Evolutionary conservation across 106 monocot genomes (phyloP), one percentile per base, ranked within the genome.

Genomic region (Amphibolis antarctica): DNA sequence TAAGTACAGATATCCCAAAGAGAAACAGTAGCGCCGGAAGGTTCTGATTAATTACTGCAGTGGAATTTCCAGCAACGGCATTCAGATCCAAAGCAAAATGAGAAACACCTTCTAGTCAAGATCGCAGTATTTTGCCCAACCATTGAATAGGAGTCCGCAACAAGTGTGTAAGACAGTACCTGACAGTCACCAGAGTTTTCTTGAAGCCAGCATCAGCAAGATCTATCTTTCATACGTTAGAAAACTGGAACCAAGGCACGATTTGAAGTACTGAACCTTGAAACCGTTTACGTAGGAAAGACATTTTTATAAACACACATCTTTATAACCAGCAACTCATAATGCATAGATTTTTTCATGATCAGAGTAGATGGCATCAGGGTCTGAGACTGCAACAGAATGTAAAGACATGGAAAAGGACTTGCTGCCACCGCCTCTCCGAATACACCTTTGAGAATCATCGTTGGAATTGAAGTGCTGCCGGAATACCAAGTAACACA

Each of bases 321-420:
- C 4, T 55, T 4, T 55, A 55, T 55, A 23, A 5, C 1, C 20
- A 18, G 24, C 12, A 25, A 21, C 49, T 72, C 22, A 74, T 60
- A 74, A 59, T 6, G 86, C 94, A 67, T 86, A 89, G 20, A 96
- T 89, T 51, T 46, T 79, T 66, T 89, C 94, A 48, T 72, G 75
- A 73, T 89, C 94, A 24, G 94, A 84, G 6, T 58, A 47, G 15
- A 81, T 45, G 11, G 65, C 83, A 64, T 93, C 89, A 1, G 71
- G 75, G 47, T 96, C 94, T 0, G 94, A 89, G 63, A 64, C 29
- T 1, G 60, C 80, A 0, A 57, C 80, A 3, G 85, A 85, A 58
- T 72, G 72, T 28, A 77, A 69, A 43, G 89, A 89, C 94, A 82
- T 83, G 13, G 94, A 96, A 65, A 84, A 89, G 29, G 94, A 96